These are phyloP conservation scores for Nasturtium officinale DNA, from an alignment of 345 rosid species.

Conservation along the genomic window DNA sequence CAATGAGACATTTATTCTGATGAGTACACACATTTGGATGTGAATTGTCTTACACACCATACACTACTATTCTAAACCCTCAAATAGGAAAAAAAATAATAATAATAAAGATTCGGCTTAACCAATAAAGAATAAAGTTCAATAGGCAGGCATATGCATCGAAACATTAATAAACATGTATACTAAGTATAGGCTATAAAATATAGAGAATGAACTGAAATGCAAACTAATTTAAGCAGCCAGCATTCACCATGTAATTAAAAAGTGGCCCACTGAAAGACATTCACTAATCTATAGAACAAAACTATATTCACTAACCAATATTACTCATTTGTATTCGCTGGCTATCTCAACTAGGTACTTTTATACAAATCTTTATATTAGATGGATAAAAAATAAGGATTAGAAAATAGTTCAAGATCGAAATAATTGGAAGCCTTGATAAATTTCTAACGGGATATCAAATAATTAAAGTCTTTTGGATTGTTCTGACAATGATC, in stretches of 20 bases:
- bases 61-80: slow-evolving; percentile 6
- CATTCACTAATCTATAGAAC: slow-evolving; percentile 16
- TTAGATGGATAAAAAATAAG: background rate
- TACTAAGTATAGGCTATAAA: slow-evolving; percentile 5
- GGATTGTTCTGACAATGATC: background rate
- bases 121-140: slow-evolving; percentile 22
- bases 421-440: background rate
- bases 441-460: background rate
- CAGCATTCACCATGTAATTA: slow-evolving; percentile 17
- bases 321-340: background rate
- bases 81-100: background rate
- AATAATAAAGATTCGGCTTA: slow-evolving; percentile 23
- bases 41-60: slow-evolving; percentile 29
- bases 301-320: background rate
- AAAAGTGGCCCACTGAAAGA: slow-evolving; percentile 27
- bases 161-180: background rate
- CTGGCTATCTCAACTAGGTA: background rate
- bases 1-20: slow-evolving; percentile 31
- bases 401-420: background rate
- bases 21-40: slow-evolving; percentile 31
- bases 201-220: slow-evolving; percentile 16
- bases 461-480: background rate
- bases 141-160: slow-evolving; percentile 23
- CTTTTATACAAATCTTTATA: background rate
- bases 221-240: slow-evolving; percentile 14